A percentile compares a stretch with the other conserved stretches of the same genome.
Conservation (phyloP, 371 early-diverging fungal species). For the Zychaea mexicana region DNA sequence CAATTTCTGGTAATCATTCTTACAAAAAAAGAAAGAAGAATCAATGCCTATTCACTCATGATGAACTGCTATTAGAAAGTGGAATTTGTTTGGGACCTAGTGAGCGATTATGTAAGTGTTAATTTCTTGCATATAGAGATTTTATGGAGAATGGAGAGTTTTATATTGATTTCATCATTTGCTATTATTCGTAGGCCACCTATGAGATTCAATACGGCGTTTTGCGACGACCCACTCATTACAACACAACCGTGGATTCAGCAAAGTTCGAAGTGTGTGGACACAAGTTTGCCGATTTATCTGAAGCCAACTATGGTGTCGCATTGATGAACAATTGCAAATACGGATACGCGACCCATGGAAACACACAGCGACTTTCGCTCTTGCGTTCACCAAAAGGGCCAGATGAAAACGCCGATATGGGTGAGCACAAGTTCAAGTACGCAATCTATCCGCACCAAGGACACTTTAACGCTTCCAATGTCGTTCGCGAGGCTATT, state of each 20-base stretch:
- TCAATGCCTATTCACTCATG: no score
- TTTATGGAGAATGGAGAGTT: no score
- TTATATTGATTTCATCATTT: no score
- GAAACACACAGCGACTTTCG: conserved; percentile 81
- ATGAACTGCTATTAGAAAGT: conserved; percentile 72
- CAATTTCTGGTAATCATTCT: conserved; percentile 69
- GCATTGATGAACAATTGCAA: conserved; percentile 93
- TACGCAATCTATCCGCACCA: conserved; percentile 92
- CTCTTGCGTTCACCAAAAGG: conserved; percentile 88
- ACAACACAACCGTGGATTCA: conserved; percentile 90
- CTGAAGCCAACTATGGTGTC: conserved; percentile 94
- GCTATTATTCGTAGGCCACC: conserved; percentile 61
- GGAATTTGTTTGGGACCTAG: conserved; percentile 87
- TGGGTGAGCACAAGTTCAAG: conserved; percentile 80
- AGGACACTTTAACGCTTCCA: conserved; percentile 73
- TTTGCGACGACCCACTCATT: conserved; percentile 91
- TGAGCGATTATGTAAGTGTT: conserved; percentile 65
- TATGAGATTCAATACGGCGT: conserved; percentile 96
- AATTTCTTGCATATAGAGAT: no score
- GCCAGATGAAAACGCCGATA: conserved; percentile 68
- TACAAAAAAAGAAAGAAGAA: neutral
- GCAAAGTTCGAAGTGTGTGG: conserved; percentile 84
- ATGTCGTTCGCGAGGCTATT: conserved; percentile 84
- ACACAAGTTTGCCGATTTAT: conserved; percentile 94
- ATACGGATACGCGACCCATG: conserved; percentile 85